phyloP scores from a whole-genome alignment of 352 stramenopile species.

The Pythium sp. region DNA sequence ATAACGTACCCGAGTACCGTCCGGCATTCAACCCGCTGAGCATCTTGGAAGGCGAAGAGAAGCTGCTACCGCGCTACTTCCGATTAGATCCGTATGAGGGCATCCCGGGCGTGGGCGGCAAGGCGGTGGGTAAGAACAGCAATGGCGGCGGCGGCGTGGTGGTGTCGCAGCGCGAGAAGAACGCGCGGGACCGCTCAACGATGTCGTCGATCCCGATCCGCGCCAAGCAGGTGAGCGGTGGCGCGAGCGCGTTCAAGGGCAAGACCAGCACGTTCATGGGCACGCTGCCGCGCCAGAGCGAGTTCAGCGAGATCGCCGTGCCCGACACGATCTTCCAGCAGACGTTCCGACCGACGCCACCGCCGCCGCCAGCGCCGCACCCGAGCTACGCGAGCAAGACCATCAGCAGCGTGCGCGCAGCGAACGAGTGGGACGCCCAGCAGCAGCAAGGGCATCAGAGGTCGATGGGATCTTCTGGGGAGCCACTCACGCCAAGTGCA shows the following conservation, averaged over 20 bases:
- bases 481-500: slow-evolving; percentile 14
- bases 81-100: slow-evolving; percentile 39
- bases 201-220: slow-evolving; percentile 13
- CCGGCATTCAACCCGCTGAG: slow-evolving; percentile 68
- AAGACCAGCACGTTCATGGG: slow-evolving; percentile 63
- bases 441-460: neutral
- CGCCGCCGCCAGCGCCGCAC: slow-evolving; percentile 10
- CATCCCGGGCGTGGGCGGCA: slow-evolving; percentile 14
- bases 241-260: slow-evolving; percentile 8
- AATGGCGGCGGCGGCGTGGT: neutral
- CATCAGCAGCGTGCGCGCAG: slow-evolving; percentile 4
- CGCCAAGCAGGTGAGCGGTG: slow-evolving; percentile 3
- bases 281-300: slow-evolving; percentile 45
- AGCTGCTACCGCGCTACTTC: slow-evolving; percentile 67
- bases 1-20: slow-evolving; percentile 70
- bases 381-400: slow-evolving; percentile 22
- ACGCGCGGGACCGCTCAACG: slow-evolving; percentile 8
- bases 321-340: slow-evolving; percentile 49
- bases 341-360: slow-evolving; percentile 18
- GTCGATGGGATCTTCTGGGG: slow-evolving; percentile 13
- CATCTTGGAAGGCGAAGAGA: slow-evolving; percentile 66
- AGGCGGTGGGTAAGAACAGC: neutral
- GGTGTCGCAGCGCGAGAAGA: slow-evolving; percentile 8
- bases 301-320: slow-evolving; percentile 52
- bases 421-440: slow-evolving; percentile 9